Conservation (phyloP, 768 basidiomycete genomes). For the Serendipita vermifera region DNA sequence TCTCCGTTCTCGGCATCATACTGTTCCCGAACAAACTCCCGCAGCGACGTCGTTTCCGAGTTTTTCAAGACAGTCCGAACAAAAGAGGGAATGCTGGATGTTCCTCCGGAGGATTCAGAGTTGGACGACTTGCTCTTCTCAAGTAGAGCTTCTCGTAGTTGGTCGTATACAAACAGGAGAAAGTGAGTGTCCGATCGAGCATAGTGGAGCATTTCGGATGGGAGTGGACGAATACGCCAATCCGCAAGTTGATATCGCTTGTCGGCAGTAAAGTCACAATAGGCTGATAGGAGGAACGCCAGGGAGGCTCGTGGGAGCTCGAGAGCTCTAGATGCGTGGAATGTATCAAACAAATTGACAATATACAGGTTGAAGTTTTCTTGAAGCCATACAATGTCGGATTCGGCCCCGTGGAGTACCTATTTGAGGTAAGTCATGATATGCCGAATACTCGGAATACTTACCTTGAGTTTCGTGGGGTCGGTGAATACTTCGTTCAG, state of each 20-base stretch:
- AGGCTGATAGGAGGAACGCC: slow-evolving; percentile 71
- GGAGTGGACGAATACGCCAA: slow-evolving; percentile 92
- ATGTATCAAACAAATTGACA: slow-evolving; percentile 96
- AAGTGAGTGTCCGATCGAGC: slow-evolving; percentile 96
- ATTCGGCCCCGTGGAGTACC: slow-evolving; percentile 92
- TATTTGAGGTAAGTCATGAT: slow-evolving; percentile 21
- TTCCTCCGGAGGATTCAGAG: slow-evolving; percentile 27
- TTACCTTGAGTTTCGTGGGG: slow-evolving; percentile 71
- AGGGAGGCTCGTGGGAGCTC: slow-evolving; percentile 79
- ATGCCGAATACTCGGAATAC: slow-evolving; percentile 14
- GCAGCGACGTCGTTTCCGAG: slow-evolving; percentile 64
- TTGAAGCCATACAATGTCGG: slow-evolving; percentile 92
- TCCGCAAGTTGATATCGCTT: slow-evolving; percentile 96
- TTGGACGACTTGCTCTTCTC: slow-evolving; percentile 32
- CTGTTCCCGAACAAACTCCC: slow-evolving; percentile 50
- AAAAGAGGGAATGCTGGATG: slow-evolving; percentile 26
- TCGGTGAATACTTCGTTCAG: slow-evolving; percentile 78
- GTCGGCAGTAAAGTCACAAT: slow-evolving; percentile 81
- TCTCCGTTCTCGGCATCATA: slow-evolving; percentile 55
- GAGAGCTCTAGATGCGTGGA: slow-evolving; percentile 79
- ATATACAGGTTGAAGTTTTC: slow-evolving; percentile 89
- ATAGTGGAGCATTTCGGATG: slow-evolving; percentile 79
- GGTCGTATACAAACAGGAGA: slow-evolving; percentile 84
- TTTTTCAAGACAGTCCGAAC: slow-evolving; percentile 54
- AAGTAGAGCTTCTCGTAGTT: slow-evolving; percentile 76